These are phyloP conservation scores for Diutina sp. DNA, from an alignment of 1,139 yeast genomes.

Conservation along the genomic window DNA sequence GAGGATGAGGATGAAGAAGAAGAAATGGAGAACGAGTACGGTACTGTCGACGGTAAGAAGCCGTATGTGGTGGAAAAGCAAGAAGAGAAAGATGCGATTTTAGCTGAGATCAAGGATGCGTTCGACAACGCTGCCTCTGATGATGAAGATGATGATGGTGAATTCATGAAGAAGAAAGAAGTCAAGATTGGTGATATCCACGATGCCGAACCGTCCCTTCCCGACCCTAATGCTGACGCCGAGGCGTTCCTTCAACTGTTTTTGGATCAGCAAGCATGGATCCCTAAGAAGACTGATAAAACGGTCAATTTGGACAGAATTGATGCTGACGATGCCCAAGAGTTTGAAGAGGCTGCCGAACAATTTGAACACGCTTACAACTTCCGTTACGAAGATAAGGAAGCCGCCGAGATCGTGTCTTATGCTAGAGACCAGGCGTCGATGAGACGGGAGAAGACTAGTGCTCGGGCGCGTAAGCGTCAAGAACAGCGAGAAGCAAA, in stretches of 20 bases:
- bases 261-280: slow-evolving; percentile 76
- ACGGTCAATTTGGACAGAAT: slow-evolving; percentile 42
- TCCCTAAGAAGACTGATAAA: slow-evolving; percentile 50
- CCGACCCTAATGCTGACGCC: slow-evolving; percentile 57
- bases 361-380: slow-evolving; percentile 86
- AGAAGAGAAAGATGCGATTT: slow-evolving; percentile 60
- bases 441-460: slow-evolving; percentile 65
- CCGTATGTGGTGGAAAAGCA: slow-evolving; percentile 63
- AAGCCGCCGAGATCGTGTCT: slow-evolving; percentile 83
- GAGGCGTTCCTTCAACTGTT: slow-evolving; percentile 64
- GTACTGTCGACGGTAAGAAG: slow-evolving; percentile 44
- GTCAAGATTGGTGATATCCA: slow-evolving; percentile 5
- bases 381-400: slow-evolving; percentile 88
- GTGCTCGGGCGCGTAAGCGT: slow-evolving; percentile 72
- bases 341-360: slow-evolving; percentile 87
- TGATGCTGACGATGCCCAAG: slow-evolving; percentile 64
- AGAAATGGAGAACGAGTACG: slow-evolving; percentile 17
- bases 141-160: slow-evolving; percentile 30
- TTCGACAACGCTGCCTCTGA: slow-evolving; percentile 35
- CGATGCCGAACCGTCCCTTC: slow-evolving; percentile 21
- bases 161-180: slow-evolving; percentile 42
- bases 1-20: slow-evolving; percentile 28
- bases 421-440: slow-evolving; percentile 96
- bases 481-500: slow-evolving; percentile 51
- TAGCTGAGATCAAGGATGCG: slow-evolving; percentile 64